phyloP scores from a whole-genome alignment of 2,329 filamentous ascomycete genomes.

The Hymenoscyphus scutula region DNA sequence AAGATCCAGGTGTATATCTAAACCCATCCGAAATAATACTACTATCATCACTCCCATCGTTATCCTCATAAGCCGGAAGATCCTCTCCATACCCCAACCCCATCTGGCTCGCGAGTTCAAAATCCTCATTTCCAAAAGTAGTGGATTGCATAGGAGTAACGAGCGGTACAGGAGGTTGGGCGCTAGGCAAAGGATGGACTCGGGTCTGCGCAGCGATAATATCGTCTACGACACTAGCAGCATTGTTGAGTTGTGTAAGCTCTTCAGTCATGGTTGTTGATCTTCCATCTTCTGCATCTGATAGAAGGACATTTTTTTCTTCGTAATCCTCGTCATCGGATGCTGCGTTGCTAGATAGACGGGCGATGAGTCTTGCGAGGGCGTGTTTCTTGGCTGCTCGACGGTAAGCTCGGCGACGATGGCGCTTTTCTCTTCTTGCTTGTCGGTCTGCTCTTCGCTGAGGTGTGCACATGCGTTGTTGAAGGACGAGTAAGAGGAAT shows the following conservation, averaged over 20 bases:
- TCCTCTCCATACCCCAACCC: constrained; percentile 25
- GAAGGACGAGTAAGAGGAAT: constrained; percentile 26
- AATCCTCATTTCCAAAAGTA: constrained; percentile 10
- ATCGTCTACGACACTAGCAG: constrained; percentile 25
- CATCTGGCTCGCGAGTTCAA: constrained; percentile 17
- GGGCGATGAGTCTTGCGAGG: constrained; percentile 19
- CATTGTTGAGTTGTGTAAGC: constrained; percentile 27
- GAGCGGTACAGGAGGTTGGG: background rate
- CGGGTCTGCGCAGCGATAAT: constrained; percentile 23
- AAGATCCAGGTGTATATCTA: constrained; percentile 30
- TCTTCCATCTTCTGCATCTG: constrained; percentile 25
- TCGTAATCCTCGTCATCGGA: constrained; percentile 22
- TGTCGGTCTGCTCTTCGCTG: constrained; percentile 18
- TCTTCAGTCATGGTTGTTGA: constrained; percentile 28
- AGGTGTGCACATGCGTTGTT: constrained; percentile 23
- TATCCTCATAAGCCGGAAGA: constrained; percentile 32
- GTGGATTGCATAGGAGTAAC: background rate
- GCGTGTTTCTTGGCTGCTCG: constrained; percentile 24
- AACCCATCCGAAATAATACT: constrained; percentile 33
- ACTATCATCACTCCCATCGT: constrained; percentile 26
- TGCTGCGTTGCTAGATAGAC: constrained; percentile 17
- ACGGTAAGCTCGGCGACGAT: constrained; percentile 20
- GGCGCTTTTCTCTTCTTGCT: constrained; percentile 23
- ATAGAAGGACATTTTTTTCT: constrained; percentile 26
- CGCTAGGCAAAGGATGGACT: background rate